Conservation (phyloP, 208 protist genomes). For the Leishmania aethiopica region DNA sequence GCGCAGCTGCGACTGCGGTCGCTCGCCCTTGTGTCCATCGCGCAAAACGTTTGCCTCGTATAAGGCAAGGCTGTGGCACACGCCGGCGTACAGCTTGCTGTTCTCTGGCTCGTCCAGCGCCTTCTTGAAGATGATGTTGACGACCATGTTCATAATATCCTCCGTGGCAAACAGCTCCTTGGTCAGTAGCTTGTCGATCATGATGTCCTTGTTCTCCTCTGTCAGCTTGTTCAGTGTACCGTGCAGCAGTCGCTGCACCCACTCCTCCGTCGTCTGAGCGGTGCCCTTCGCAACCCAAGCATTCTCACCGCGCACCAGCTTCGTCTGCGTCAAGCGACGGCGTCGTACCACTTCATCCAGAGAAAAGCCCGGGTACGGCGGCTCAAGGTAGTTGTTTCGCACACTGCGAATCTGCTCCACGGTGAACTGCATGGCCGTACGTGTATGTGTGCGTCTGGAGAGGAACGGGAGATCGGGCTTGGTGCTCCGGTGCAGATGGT, state of each 20-base stretch:
- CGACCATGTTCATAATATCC: slow-evolving; percentile 62
- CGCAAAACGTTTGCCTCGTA: slow-evolving; percentile 68
- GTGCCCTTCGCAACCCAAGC: slow-evolving; percentile 77
- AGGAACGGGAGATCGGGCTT: neutral
- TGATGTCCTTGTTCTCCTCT: slow-evolving; percentile 65
- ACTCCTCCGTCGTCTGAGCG: slow-evolving; percentile 79
- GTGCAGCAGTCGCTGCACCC: slow-evolving; percentile 77
- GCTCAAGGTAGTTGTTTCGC: slow-evolving; percentile 68
- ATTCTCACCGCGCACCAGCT: slow-evolving; percentile 82
- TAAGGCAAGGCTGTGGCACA: slow-evolving; percentile 79
- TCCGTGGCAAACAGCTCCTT: slow-evolving; percentile 65
- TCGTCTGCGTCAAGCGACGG: slow-evolving; percentile 55
- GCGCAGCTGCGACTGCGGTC: slow-evolving; percentile 70
- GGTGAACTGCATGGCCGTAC: slow-evolving; percentile 61
- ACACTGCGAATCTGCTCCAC: slow-evolving; percentile 85
- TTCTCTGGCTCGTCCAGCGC: slow-evolving; percentile 87
- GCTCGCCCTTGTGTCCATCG: slow-evolving; percentile 19
- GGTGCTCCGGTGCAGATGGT: neutral
- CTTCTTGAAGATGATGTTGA: slow-evolving; percentile 82
- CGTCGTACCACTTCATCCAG: slow-evolving; percentile 83
- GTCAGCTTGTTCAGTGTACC: slow-evolving; percentile 88
- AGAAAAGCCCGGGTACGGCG: slow-evolving; percentile 86
- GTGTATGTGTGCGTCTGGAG: neutral
- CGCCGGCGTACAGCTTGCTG: slow-evolving; percentile 75
- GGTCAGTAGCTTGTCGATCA: slow-evolving; percentile 65